phyloP scores from a whole-genome alignment of 495 filamentous ascomycete genomes.

The Penicillium turbatum region DNA sequence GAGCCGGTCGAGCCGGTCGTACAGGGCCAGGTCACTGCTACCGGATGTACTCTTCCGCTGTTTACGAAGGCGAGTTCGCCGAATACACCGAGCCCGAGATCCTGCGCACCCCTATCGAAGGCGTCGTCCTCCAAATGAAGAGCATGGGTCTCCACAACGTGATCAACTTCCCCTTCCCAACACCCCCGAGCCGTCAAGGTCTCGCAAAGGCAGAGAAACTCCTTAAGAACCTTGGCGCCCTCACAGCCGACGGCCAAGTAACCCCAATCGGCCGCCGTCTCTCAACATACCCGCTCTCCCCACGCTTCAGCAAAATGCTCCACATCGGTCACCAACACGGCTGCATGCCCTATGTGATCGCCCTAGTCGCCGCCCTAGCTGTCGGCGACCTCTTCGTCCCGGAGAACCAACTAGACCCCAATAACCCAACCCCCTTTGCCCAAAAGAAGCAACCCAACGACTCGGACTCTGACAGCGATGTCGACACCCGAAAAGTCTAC shows the following conservation, averaged over 20 bases:
- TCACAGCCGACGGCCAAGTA: slow-evolving; percentile 64
- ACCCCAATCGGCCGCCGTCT: slow-evolving; percentile 74
- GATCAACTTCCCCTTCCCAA: slow-evolving; percentile 96
- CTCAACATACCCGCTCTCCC: slow-evolving; percentile 82
- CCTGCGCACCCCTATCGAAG: slow-evolving; percentile 85
- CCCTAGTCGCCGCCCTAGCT: slow-evolving; percentile 82
- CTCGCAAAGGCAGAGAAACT: slow-evolving; percentile 84
- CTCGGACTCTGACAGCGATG: slow-evolving; percentile 22
- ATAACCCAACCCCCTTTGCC: slow-evolving; percentile 3
- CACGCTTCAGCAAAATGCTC: slow-evolving; percentile 86
- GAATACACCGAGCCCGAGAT: slow-evolving; percentile 88
- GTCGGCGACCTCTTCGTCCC: slow-evolving; percentile 86
- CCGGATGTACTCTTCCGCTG: slow-evolving; percentile 84
- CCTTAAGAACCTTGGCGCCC: slow-evolving; percentile 66
- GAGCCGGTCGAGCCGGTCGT: slow-evolving; percentile 90
- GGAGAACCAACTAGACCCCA: slow-evolving; percentile 68
- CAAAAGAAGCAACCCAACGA: slow-evolving; percentile 27
- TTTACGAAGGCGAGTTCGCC: slow-evolving; percentile 87
- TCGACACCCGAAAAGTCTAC: slow-evolving; percentile 40
- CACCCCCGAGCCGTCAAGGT: slow-evolving; percentile 74
- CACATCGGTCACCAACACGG: slow-evolving; percentile 78
- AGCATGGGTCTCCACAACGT: slow-evolving; percentile 90
- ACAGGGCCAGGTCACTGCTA: slow-evolving; percentile 97
- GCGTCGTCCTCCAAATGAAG: slow-evolving; percentile 90
- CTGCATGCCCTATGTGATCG: slow-evolving; percentile 81